Percentiles rank a stretch among this genome's conserved stretches.
These are phyloP conservation scores for Colletotrichum godetiae DNA, from an alignment of 2,329 filamentous ascomycete species.

Conservation along the genomic window DNA sequence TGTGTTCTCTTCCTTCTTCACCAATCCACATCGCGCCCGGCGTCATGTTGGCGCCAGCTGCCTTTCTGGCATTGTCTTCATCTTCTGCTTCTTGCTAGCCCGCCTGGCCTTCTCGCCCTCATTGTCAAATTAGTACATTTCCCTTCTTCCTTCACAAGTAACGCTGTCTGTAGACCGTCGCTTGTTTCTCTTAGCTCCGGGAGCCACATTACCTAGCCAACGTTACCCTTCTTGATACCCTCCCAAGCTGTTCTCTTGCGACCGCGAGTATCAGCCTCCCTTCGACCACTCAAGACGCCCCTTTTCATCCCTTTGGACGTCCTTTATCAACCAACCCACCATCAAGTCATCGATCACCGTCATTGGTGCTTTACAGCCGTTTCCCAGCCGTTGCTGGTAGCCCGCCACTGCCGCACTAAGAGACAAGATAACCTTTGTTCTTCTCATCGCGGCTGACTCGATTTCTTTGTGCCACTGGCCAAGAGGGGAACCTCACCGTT, in stretches of 20 bases:
- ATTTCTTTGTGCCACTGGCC: not conserved
- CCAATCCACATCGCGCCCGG: not conserved
- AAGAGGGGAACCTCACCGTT: conserved; percentile 3
- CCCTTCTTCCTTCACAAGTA: not conserved
- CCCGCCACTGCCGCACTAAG: not conserved
- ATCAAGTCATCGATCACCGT: conserved; percentile 2
- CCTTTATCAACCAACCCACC: not conserved
- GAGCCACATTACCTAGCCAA: conserved; percentile 2
- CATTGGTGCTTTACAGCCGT: not conserved
- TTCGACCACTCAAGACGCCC: not conserved
- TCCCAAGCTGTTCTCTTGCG: not conserved
- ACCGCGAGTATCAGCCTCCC: conserved; percentile 4
- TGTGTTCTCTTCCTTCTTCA: not conserved
- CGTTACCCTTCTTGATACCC: conserved; percentile 1
- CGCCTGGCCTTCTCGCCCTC: not conserved
- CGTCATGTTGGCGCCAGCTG: conserved; percentile 31
- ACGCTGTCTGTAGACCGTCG: not conserved
- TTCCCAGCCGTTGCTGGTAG: not conserved
- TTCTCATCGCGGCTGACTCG: conserved; percentile 14
- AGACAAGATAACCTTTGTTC: conserved; percentile 21
- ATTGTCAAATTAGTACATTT: not conserved
- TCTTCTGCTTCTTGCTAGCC: not conserved
- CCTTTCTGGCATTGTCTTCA: conserved; percentile 1
- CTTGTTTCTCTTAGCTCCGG: conserved; percentile 9
- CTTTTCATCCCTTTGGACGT: not conserved